Evolutionary conservation across 768 basidiomycete species (phyloP).

Genomic region (Auricularia auricula-judae): DNA sequence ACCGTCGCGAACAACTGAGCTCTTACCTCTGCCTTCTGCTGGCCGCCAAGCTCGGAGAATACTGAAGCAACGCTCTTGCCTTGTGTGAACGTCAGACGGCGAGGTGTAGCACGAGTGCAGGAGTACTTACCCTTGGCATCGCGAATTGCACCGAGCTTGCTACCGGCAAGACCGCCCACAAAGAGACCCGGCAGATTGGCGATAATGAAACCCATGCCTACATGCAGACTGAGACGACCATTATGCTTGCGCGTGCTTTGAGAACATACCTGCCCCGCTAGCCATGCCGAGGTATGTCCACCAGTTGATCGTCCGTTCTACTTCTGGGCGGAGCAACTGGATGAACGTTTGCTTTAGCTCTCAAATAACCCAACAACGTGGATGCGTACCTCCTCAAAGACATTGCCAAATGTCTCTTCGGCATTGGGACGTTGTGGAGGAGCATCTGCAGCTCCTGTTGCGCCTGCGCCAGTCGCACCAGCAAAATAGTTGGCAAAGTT

Average conservation of each 20-base stretch:
- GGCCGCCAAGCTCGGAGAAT: slow-evolving; percentile 62
- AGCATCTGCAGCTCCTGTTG: slow-evolving; percentile 14
- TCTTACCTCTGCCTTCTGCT: slow-evolving; percentile 77
- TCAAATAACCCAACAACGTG: not conserved
- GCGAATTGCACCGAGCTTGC: slow-evolving; percentile 79
- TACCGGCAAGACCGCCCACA: slow-evolving; percentile 80
- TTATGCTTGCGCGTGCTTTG: not conserved
- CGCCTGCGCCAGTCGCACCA: slow-evolving; percentile 22
- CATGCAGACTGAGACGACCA: not conserved
- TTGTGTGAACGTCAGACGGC: not conserved
- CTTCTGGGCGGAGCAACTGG: slow-evolving; percentile 75
- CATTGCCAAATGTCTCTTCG: slow-evolving; percentile 75
- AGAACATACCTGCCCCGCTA: slow-evolving; percentile 42
- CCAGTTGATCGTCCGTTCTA: slow-evolving; percentile 38
- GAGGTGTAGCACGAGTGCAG: not conserved
- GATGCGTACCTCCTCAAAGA: slow-evolving; percentile 69
- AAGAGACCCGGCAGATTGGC: slow-evolving; percentile 82
- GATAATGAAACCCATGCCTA: slow-evolving; percentile 32
- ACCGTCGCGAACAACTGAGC: not conserved
- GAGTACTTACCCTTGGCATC: slow-evolving; percentile 56
- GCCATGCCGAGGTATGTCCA: slow-evolving; percentile 55
- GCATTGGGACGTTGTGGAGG: slow-evolving; percentile 32
- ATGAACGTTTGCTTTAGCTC: not conserved
- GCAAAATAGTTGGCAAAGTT: slow-evolving; percentile 68
- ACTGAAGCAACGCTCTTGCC: slow-evolving; percentile 87